Base-by-base conservation (phyloP, 2,329 filamentous ascomycete genomes). In the Cladobotryum mycophilum region DNA sequence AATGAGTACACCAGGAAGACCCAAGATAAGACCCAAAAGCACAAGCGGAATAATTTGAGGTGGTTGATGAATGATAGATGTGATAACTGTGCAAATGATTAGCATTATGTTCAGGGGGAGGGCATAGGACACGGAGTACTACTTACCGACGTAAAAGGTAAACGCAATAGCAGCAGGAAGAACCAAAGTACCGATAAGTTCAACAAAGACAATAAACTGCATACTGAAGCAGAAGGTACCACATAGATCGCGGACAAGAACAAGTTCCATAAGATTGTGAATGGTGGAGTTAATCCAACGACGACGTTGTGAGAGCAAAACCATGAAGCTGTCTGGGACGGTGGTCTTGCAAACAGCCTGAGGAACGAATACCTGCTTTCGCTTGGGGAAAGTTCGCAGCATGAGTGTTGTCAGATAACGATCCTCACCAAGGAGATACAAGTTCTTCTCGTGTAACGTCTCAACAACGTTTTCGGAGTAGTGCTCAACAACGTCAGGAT, bases 171-270 rank as follows among this genome's bases (percentile, higher is more conserved):
- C 95, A 43, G 93, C 95, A 2, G 93, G 93, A 18, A 99, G 78
- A 11, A 99, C 93, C 48, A 99, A 76, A 2, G 95, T 99, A 61
- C 93, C 93, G 49, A 97, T 80, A 49, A 99, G 78, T 71, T 99
- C 93, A 64, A 99, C 88, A 67, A 91, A 95, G 56, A 99, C 86
- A 57, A 99, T 86, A 66, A 99, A 99, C 71, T 99, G 93, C 93
- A 99, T 99, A 70, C 89, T 96, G 77, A 99, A 99, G 76, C 95
- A 99, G 75, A 99, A 99, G 3, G 93, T 99, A 58, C 93, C 93
- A 65, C 93, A 99, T 14, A 99, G 81, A 74, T 99, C 93, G 57
- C 91, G 84, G 41, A 99, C 95, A 34, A 99, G 81, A 47, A 97
- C 84, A 53, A 99, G 81, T 70, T 99, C 93, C 88, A 99, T 96